Percentiles rank a stretch among this genome's conserved stretches.
phyloP scores from a whole-genome alignment of 257 asterid genomes.

The Nicotiana undulata region DNA sequence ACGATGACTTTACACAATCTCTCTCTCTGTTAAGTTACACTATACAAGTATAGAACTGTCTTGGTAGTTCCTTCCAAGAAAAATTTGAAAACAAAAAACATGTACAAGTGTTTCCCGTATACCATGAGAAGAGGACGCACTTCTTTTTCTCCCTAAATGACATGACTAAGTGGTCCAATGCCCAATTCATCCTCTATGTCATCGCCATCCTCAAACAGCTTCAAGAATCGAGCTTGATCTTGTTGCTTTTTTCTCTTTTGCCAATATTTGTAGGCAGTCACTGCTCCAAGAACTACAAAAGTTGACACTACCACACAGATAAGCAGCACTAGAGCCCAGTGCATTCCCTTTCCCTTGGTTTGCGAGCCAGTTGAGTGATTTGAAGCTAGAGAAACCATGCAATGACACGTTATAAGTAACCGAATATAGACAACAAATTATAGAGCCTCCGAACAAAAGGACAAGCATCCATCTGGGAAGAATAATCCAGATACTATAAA shows the following conservation, averaged over 20 bases:
- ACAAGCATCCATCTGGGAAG: background rate
- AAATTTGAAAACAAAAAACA: background rate
- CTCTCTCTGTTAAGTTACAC: background rate
- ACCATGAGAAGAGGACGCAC: background rate
- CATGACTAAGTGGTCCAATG: constrained; percentile 32
- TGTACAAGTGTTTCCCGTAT: background rate
- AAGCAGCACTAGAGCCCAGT: constrained; percentile 36
- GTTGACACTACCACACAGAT: constrained; percentile 18
- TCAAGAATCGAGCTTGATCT: constrained; percentile 72
- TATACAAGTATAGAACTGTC: constrained; percentile 1
- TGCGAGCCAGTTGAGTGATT: constrained; percentile 16
- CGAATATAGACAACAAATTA: background rate
- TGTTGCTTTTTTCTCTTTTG: constrained; percentile 59
- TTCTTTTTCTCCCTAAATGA: constrained; percentile 3
- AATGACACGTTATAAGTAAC: background rate
- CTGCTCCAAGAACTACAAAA: constrained; percentile 33
- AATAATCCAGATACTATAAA: background rate
- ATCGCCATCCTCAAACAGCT: constrained; percentile 49
- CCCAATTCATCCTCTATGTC: constrained; percentile 39
- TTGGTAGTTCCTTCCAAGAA: background rate
- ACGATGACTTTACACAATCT: background rate
- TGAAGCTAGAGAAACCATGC: constrained; percentile 26
- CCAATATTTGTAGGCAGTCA: constrained; percentile 45
- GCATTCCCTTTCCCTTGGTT: constrained; percentile 20
- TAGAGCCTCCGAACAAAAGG: background rate